Base-by-base conservation (phyloP, 2,329 filamentous ascomycete genomes). In the Neurospora crassa region DNA sequence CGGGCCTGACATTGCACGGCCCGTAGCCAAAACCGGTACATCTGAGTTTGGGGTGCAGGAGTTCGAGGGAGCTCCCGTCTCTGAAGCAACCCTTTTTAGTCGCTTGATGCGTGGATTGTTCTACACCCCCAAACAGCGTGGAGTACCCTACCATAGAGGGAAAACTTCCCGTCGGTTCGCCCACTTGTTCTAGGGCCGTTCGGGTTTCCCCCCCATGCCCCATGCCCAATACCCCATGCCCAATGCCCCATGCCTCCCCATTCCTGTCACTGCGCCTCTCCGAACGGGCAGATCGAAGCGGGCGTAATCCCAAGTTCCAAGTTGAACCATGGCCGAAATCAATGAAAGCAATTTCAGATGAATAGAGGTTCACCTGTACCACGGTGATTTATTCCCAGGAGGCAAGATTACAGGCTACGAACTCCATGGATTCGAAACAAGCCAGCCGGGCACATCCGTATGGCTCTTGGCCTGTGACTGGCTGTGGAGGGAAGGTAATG, bases 391-490 rank as follows among this genome's bases (percentile, higher is more conserved):
- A 16, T 18, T 63, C 34, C 29, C 29, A 37, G 29, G 53, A 34
- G 24, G 3, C 18, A 53, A 63, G 53, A 63, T 63, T 63, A 63
- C 53, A 63, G 53, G 53, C 53, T 34, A 29, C 29, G 70, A 63
- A 69, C 68, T 68, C 53, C 70, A 69, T 69, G 69, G 67, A 70
- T 68, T 68, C 69, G 71, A 75, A 73, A 72, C 73, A 72, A 69
- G 29, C 47, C 43, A 41, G 63, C 67, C 71, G 63, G 40, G 59
- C 40, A 67, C 47, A 70, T 42, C 67, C 42, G 20, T 20, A 63
- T 37, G 53, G 14, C 14, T 63, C 34, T 37, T 37, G 53, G 53
- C 53, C 53, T 34, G 24, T 63, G 29, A 63, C 53, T 63, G 53
- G 53, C 53, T 63, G 53, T 37, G 29, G 14, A 8, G 7, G 8